Evolutionary conservation across 2,329 filamentous ascomycete genomes (phyloP).

Genomic region (Grosmannia clavigera): DNA sequence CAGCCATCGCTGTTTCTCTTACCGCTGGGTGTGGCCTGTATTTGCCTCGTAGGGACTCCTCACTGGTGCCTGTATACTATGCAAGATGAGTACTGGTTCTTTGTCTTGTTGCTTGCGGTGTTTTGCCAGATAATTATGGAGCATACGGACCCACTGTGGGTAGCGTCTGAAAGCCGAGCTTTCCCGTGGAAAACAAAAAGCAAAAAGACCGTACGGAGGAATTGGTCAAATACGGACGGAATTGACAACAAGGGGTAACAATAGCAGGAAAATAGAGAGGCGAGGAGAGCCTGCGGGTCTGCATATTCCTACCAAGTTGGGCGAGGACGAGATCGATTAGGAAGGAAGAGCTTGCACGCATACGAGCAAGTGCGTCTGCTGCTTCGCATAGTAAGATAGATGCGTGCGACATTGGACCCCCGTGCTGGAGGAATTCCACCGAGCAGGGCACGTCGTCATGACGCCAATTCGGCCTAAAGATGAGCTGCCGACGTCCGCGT

Average conservation of each 20-base stretch:
- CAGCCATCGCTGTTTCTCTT: neutral
- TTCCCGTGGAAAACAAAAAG: constrained; percentile 4
- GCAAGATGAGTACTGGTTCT: neutral
- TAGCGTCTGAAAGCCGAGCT: constrained; percentile 10
- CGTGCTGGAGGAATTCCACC: neutral
- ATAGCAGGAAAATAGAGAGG: constrained; percentile 1
- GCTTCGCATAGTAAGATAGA: neutral
- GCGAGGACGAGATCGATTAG: neutral
- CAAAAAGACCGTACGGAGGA: neutral
- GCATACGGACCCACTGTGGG: constrained; percentile 1
- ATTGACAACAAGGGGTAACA: neutral
- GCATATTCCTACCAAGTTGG: constrained; percentile 1
- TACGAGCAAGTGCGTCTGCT: neutral
- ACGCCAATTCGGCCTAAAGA: neutral
- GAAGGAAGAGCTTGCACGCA: neutral
- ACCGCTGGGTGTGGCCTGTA: neutral
- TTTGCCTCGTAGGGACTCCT: neutral
- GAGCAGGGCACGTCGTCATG: neutral
- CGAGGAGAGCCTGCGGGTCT: neutral
- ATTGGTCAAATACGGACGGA: neutral
- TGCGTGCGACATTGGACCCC: neutral
- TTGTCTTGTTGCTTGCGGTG: constrained; percentile 4
- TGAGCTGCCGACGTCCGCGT: neutral
- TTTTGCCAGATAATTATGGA: constrained; percentile 7
- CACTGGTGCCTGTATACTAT: neutral